A percentile compares a stretch with the other conserved stretches of the same genome.
Evolutionary conservation across 106 monocot genomes (phyloP).

Genomic region (Agapanthus africanus): DNA sequence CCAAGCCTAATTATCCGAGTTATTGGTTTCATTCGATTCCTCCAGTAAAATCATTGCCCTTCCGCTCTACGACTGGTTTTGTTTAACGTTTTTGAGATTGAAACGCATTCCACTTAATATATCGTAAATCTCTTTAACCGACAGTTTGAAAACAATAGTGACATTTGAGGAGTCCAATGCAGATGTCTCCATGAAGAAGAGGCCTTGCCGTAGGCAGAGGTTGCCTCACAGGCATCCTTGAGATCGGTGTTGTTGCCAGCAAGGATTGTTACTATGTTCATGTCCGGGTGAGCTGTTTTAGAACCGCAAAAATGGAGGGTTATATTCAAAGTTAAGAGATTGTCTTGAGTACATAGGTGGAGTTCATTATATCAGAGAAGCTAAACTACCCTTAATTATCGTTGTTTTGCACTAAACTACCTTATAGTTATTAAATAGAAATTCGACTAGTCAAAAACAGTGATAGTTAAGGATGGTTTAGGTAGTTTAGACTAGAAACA

Average conservation of each 20-base stretch:
- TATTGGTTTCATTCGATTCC: neutral
- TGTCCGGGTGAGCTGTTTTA: conserved; percentile 19
- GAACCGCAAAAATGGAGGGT: neutral
- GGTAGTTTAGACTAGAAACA: no score
- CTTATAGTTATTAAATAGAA: no score
- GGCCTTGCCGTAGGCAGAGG: conserved; percentile 12
- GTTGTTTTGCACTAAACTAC: no score
- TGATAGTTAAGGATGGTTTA: no score
- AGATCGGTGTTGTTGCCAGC: conserved; percentile 18
- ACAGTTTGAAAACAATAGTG: conserved; percentile 6
- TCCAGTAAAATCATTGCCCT: conserved; percentile 6
- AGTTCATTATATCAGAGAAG: no score
- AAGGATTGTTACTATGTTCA: conserved; percentile 19
- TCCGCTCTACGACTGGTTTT: conserved; percentile 4
- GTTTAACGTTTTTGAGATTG: conserved; percentile 12
- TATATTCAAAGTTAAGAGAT: no score
- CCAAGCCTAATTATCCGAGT: neutral
- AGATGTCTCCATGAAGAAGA: conserved; percentile 22
- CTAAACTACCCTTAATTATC: no score
- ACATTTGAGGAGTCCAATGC: conserved; percentile 18
- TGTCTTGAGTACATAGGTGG: no score
- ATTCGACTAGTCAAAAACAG: no score
- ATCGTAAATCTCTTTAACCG: conserved; percentile 18
- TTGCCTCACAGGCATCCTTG: conserved; percentile 9
- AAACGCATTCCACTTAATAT: conserved; percentile 13